These are phyloP conservation scores for Corylus avellana DNA, from an alignment of 306 rosid genomes.

Conservation along the genomic window DNA sequence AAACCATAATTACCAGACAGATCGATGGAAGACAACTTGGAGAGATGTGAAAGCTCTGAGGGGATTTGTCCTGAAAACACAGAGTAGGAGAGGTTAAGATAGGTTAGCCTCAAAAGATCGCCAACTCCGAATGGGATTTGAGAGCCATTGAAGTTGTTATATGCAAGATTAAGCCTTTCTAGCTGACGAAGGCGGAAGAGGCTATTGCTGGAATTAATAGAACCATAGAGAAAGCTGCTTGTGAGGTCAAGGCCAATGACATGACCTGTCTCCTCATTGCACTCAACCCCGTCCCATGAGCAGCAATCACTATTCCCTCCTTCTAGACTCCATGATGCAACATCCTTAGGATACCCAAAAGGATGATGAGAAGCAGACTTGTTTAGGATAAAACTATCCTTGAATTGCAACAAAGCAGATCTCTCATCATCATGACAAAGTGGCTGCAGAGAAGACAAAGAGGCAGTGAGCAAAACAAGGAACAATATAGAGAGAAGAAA, in stretches of 20 bases:
- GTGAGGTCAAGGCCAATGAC: neutral
- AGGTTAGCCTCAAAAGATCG: slow-evolving; percentile 10
- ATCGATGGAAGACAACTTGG: neutral
- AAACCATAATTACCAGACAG: no score
- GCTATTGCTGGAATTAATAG: neutral
- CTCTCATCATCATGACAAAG: no score
- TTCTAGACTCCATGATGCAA: no score
- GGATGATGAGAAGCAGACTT: no score
- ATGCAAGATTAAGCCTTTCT: slow-evolving; percentile 15
- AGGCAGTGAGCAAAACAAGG: no score
- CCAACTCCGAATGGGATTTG: slow-evolving; percentile 19
- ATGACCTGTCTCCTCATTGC: neutral
- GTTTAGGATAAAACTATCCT: no score
- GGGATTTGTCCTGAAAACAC: slow-evolving; percentile 23
- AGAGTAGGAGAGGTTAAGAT: slow-evolving; percentile 17
- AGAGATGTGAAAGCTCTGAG: neutral
- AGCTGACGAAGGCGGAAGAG: slow-evolving; percentile 10
- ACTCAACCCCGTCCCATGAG: no score
- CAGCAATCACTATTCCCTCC: no score
- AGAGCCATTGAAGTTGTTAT: slow-evolving; percentile 32
- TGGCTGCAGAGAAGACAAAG: no score
- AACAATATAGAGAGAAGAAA: no score
- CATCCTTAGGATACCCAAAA: no score
- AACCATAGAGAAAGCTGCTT: neutral
- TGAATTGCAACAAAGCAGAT: no score